Evolutionary conservation across 768 basidiomycete species (phyloP), one percentile per base, ranked within the genome.

Genomic region (Suillus fuscotomentosus): DNA sequence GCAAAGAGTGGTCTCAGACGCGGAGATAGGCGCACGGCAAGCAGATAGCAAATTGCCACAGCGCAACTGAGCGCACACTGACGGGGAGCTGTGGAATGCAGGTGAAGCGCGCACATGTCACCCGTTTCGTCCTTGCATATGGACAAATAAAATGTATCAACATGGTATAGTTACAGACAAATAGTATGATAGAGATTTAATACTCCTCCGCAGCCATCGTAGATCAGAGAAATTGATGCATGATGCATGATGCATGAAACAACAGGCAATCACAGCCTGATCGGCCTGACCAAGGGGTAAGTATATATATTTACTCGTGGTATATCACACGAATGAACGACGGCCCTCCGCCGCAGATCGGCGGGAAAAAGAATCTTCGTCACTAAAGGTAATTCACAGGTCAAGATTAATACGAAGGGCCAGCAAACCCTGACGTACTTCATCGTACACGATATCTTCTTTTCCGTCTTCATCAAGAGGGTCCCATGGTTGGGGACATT

Each of bases 401-500:
- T 51, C 24, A 51, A 27, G 27, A 53, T 53, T 27, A 31, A 31
- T 53, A 27, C 4, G 51, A 53, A 17, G 9, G 15, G 5, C 27
- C 2, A 53, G 15, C 17, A 53, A 53, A 31, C 15, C 9, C 51
- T 17, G 51, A 53, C 51, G 17, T 31, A 53, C 51, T 17, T 53
- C 51, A 0, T 31, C 51, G 15, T 31, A 31, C 27, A 73, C 27
- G 10, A 22, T 10, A 39, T 75, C 74, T 45, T 66, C 69, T 3
- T 61, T 65, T 17, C 73, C 74, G 2, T 75, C 72, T 3, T 76
- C 67, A 39, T 70, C 38, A 53, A 74, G 71, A 1, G 74, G 70
- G 0, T 68, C 60, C 73, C 74, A 74, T 5, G 72, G 70, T 5
- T 50, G 20, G 1, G 1, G 1, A 5, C 22, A 65, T 3, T 76